Evolutionary conservation across 192 early-diverging fungal genomes (phyloP), one percentile per base, ranked within the genome.

Genomic region (Dimargaris xerosporica): DNA sequence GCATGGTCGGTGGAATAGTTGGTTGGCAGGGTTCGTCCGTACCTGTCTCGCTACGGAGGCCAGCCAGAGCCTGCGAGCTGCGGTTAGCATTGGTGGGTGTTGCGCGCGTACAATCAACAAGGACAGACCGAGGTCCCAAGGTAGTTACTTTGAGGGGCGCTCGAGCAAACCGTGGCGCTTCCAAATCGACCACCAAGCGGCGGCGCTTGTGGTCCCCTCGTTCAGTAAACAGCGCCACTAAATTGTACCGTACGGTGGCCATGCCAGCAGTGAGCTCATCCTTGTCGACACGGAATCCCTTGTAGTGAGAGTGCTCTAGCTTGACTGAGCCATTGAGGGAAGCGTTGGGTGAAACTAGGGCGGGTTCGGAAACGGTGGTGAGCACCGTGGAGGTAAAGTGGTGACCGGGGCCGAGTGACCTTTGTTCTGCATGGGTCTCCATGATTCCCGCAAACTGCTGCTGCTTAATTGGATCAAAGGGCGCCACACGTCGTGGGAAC

Each of bases 151-250:
- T 9, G 21, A 28, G 56, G 10, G 53, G 61, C 39, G 15, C 54
- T 47, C 54, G 71, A 21, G 62, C 65, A 65, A 91, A 95, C 17
- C 54, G 58, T 3, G 94, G 94, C 17, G 73, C 60, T 6, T 78
- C 78, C 58, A 91, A 52, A 61, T 97, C 91, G 1, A 95, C 88
- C n/a, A 97, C 74, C 61, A 92, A 67, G 25, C 75, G 66, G 28
- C 86, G 73, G n/a, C 79, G 73, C 62, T 77, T 79, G 3, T 65
- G 55, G 54, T 82, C 73, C 0, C 83, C 78, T 29, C 64, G 71
- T 54, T 73, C 54, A 1, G 61, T 65, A 68, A 93, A 82, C 54
- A 95, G 62, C n/a, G 74, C 70, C 30, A 94, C 75, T 17, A 97
- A 61, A 61, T 94, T 95, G 43, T 80, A 78, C 1, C 91, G 73